Evolutionary conservation across 2,329 filamentous ascomycete genomes (phyloP).

Genomic region (Diaporthe helianthi): DNA sequence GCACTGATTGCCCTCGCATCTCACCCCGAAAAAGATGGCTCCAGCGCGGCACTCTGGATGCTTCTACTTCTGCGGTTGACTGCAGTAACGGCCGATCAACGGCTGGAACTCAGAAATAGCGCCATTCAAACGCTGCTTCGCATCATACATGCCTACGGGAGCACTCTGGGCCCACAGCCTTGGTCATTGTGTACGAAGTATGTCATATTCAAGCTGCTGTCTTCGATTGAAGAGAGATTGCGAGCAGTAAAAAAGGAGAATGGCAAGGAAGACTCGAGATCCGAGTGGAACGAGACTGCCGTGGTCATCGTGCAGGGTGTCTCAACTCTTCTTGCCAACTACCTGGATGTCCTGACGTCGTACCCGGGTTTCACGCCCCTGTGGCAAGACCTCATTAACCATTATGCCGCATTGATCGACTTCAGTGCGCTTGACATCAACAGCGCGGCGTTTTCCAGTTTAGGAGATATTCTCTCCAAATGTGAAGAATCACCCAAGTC

Average conservation of each 20-base stretch:
- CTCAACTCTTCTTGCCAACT: conserved; percentile 75
- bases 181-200: conserved; percentile 85
- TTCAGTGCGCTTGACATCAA: conserved; percentile 73
- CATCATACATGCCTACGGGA: conserved; percentile 91
- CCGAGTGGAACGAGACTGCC: conserved; percentile 77
- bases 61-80: conserved; percentile 75
- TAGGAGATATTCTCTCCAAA: conserved; percentile 67
- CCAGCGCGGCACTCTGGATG: conserved; percentile 79
- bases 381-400: conserved; percentile 76
- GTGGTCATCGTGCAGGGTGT: conserved; percentile 77
- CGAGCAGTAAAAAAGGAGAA: conserved; percentile 46
- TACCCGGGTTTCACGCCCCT: conserved; percentile 72
- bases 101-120: conserved; percentile 80
- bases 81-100: conserved; percentile 72
- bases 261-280: conserved; percentile 51
- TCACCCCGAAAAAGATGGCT: conserved; percentile 64
- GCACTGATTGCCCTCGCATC: conserved; percentile 65
- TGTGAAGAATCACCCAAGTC: conserved; percentile 51
- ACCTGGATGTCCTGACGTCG: conserved; percentile 74
- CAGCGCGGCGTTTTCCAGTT: conserved; percentile 72
- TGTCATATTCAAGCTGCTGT: conserved; percentile 80
- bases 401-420: conserved; percentile 70
- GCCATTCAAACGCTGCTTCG: conserved; percentile 89
- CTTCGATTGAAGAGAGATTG: conserved; percentile 69
- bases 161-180: conserved; percentile 76